These are phyloP conservation scores for Sugiyamaella pinicola DNA, from an alignment of 1,139 yeast species.

Conservation along the genomic window DNA sequence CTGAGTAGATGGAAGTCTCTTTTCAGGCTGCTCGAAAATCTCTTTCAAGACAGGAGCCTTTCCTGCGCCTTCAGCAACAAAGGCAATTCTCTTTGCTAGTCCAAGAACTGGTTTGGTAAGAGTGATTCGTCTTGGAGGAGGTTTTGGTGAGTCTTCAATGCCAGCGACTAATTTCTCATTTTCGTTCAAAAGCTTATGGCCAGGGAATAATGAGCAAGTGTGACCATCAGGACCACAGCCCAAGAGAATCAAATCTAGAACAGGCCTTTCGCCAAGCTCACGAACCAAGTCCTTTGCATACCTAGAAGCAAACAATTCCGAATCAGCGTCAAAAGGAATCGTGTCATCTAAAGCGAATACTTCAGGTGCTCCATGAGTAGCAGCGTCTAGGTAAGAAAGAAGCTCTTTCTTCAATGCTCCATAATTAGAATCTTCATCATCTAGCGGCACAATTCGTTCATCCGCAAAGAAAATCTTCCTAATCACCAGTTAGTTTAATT, in stretches of 20 bases:
- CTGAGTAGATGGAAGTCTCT: constrained; percentile 67
- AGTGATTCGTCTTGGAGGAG: constrained; percentile 76
- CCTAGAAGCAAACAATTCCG: constrained; percentile 55
- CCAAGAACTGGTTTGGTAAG: constrained; percentile 66
- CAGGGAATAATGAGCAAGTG: constrained; percentile 75
- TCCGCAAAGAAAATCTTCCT: constrained; percentile 64
- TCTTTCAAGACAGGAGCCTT: constrained; percentile 74
- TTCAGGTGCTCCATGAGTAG: constrained; percentile 54
- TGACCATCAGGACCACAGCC: constrained; percentile 87
- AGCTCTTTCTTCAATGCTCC: constrained; percentile 64
- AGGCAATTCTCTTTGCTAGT: constrained; percentile 61
- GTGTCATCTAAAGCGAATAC: constrained; percentile 52
- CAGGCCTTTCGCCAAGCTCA: constrained; percentile 37
- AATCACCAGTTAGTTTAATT: neutral
- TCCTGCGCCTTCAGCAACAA: constrained; percentile 87
- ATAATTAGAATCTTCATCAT: constrained; percentile 67
- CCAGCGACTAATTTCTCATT: constrained; percentile 40
- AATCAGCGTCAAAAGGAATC: constrained; percentile 42
- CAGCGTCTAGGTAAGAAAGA: constrained; percentile 43
- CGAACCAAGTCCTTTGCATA: constrained; percentile 53
- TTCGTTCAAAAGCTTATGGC: constrained; percentile 41
- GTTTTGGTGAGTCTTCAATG: constrained; percentile 70
- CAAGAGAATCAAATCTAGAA: constrained; percentile 60
- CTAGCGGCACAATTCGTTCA: constrained; percentile 69
- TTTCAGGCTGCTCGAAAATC: constrained; percentile 59